These are phyloP conservation scores for Colletotrichum sp. DNA, from an alignment of 2,329 filamentous ascomycete genomes.

Conservation along the genomic window DNA sequence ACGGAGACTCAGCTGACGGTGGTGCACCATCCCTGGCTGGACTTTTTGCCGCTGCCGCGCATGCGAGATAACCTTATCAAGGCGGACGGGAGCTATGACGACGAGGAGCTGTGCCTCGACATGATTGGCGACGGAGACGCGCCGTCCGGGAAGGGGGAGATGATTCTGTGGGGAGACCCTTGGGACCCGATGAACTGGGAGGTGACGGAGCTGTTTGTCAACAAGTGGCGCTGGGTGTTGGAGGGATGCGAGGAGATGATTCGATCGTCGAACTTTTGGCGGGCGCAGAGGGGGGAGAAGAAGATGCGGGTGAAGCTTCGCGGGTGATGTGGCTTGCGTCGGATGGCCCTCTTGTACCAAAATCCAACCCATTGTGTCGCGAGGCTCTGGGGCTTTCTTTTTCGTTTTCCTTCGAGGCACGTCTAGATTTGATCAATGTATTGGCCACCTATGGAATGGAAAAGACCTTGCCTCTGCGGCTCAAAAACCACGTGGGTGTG, in stretches of 20 bases:
- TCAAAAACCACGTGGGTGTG: not conserved
- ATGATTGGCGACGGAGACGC: not conserved
- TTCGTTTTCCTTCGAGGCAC: not conserved
- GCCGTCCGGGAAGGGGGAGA: constrained; percentile 26
- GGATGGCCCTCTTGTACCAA: not conserved
- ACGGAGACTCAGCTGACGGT: constrained; percentile 32
- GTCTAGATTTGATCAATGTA: not conserved
- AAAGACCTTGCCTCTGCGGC: not conserved
- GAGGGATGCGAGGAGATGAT: constrained; percentile 40
- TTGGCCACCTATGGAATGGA: not conserved
- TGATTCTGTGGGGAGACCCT: constrained; percentile 55
- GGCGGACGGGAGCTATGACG: constrained; percentile 14
- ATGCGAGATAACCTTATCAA: constrained; percentile 38
- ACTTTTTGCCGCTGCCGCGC: constrained; percentile 37
- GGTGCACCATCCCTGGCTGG: constrained; percentile 40
- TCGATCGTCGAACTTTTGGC: constrained; percentile 40
- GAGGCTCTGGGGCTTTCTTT: too few species aligned
- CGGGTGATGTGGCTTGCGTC: not conserved
- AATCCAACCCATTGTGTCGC: not conserved
- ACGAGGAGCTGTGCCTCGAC: constrained; percentile 21
- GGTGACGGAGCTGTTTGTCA: constrained; percentile 45
- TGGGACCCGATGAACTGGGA: constrained; percentile 52
- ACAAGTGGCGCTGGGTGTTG: constrained; percentile 48
- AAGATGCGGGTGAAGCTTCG: not conserved
- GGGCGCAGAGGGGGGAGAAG: constrained; percentile 11